These are phyloP conservation scores for Clonostachys rhizophaga DNA, from an alignment of 2,329 filamentous ascomycete genomes.

Conservation along the genomic window DNA sequence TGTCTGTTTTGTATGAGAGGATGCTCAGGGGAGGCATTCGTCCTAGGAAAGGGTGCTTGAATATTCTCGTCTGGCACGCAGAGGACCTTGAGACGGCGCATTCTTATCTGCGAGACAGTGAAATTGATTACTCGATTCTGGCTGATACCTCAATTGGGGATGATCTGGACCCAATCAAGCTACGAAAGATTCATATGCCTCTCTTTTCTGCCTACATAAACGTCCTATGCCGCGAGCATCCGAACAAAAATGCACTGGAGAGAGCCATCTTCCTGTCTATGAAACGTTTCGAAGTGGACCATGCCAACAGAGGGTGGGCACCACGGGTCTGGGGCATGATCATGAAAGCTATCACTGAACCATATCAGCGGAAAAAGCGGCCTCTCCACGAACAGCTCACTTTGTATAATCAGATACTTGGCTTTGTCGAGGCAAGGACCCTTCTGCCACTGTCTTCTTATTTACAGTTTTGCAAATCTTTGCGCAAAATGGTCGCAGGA, in stretches of 20 bases:
- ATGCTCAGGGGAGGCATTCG: constrained; percentile 48
- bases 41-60: constrained; percentile 45
- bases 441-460: constrained; percentile 11
- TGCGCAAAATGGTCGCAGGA: constrained; percentile 9
- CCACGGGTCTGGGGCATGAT: constrained; percentile 24
- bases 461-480: constrained; percentile 11
- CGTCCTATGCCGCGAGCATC: background rate
- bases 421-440: constrained; percentile 17
- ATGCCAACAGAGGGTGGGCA: constrained; percentile 12
- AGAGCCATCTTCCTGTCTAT: constrained; percentile 19
- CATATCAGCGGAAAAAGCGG: constrained; percentile 5
- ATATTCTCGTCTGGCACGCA: constrained; percentile 50
- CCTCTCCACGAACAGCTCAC: constrained; percentile 16
- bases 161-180: constrained; percentile 11
- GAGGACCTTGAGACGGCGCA: constrained; percentile 38
- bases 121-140: background rate
- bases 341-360: constrained; percentile 12
- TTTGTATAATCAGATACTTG: constrained; percentile 15
- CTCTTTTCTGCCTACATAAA: constrained; percentile 46
- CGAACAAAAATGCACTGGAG: constrained; percentile 7
- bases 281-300: background rate
- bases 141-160: too few species aligned
- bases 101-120: constrained; percentile 43
- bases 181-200: constrained; percentile 17
- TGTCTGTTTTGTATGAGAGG: constrained; percentile 51